Conservation (phyloP, 2,329 filamentous ascomycete genomes). For the Epichloe elymi region DNA sequence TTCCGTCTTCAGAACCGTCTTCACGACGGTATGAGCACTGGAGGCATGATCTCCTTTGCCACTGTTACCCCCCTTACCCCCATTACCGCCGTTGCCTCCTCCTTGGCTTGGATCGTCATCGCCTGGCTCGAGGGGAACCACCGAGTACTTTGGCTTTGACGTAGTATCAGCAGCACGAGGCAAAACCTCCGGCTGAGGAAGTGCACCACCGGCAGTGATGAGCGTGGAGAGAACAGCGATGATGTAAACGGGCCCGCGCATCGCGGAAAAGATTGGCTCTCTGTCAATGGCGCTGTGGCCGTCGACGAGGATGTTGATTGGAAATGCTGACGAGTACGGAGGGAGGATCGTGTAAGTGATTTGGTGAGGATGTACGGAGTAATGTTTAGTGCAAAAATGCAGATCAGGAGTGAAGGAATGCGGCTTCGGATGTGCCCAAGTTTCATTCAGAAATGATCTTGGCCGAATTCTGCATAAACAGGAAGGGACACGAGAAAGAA, state of each 20-base stretch:
- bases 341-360: not conserved
- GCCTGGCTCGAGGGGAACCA: conserved; percentile 25
- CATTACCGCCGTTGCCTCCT: conserved; percentile 2
- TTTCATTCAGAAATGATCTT: not conserved
- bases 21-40: conserved; percentile 13
- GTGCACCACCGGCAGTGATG: conserved; percentile 13
- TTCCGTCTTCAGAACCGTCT: conserved; percentile 17
- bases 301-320: not conserved
- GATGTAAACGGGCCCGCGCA: conserved; percentile 18
- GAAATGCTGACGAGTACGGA: not conserved
- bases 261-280: conserved; percentile 10
- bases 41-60: conserved; percentile 4
- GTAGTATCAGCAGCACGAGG: conserved; percentile 11
- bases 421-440: not conserved
- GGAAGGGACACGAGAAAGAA: not conserved
- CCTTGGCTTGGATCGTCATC: conserved; percentile 11
- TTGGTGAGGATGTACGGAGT: not conserved
- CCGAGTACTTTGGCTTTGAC: conserved; percentile 23
- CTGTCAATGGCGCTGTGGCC: not conserved
- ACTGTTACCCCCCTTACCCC: conserved; percentile 4
- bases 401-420: not conserved
- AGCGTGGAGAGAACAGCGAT: conserved; percentile 18
- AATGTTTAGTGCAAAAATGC: not conserved
- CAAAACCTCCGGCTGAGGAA: conserved; percentile 15
- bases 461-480: not conserved